Percentiles rank a stretch among this genome's conserved stretches.
These are phyloP conservation scores for Oehlia diaphana DNA, from an alignment of 192 early-diverging fungal genomes.

Conservation along the genomic window DNA sequence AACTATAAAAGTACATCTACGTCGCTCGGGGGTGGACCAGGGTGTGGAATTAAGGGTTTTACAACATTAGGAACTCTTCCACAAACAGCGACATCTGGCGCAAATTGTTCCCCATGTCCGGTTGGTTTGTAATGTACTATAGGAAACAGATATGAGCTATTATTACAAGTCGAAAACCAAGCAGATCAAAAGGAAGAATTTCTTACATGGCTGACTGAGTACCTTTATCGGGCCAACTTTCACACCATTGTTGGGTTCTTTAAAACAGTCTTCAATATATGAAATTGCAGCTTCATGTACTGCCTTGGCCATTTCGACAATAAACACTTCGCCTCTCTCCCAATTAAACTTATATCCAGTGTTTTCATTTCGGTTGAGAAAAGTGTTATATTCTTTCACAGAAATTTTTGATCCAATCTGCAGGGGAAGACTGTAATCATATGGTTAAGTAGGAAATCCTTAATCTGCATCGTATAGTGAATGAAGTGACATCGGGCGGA, in stretches of 20 bases:
- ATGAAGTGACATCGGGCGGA: neutral
- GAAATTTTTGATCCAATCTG: neutral
- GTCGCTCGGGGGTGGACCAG: neutral
- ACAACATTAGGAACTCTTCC: neutral
- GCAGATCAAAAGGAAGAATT: neutral
- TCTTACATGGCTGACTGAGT: neutral
- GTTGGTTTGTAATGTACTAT: constrained; percentile 19
- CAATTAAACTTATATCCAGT: neutral
- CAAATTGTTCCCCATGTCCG: neutral
- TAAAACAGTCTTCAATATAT: neutral
- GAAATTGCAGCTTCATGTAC: neutral
- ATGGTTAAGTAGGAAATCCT: neutral
- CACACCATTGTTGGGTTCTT: neutral
- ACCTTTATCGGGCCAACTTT: neutral
- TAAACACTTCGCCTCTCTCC: neutral
- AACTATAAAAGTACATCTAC: neutral
- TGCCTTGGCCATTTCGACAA: neutral
- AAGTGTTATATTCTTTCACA: neutral
- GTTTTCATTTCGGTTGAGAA: neutral
- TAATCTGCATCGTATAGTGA: no score
- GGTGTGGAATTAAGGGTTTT: neutral
- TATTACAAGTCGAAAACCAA: neutral
- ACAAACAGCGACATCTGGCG: constrained; percentile 5
- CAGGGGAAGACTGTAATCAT: neutral
- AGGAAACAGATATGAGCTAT: neutral